Percentiles rank a stretch among this genome's conserved stretches.
phyloP scores from a whole-genome alignment of 2,329 filamentous ascomycete genomes.

The Tolypocladium paradoxum region DNA sequence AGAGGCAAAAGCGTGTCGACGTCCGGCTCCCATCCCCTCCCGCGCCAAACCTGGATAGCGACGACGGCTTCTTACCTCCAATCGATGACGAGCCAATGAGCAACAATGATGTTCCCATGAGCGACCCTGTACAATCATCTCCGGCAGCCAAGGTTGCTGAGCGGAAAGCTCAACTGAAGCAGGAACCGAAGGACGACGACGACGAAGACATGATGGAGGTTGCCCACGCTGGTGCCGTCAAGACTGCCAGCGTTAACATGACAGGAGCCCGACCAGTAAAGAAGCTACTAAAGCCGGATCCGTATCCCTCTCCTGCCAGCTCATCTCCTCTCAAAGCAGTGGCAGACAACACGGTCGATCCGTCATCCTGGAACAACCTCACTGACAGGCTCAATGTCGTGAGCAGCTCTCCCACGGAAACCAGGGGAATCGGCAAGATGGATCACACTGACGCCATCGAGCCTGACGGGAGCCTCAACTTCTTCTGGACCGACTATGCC shows the following conservation, averaged over 20 bases:
- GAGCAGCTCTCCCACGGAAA: conserved; percentile 58
- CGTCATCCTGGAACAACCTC: conserved; percentile 80
- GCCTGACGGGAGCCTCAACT: conserved; percentile 78
- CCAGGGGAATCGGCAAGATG: conserved; percentile 64
- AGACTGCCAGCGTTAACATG: conserved; percentile 69
- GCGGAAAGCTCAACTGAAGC: conserved; percentile 49
- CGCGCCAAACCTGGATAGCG: conserved; percentile 35
- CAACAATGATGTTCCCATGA: conserved; percentile 56
- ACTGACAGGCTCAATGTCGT: conserved; percentile 79
- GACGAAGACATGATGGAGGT: conserved; percentile 84
- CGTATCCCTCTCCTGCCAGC: conserved; percentile 59
- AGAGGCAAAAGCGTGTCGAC: conserved; percentile 45
- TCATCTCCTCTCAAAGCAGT: conserved; percentile 58
- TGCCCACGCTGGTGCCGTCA: conserved; percentile 61
- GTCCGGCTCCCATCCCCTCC: conserved; percentile 35
- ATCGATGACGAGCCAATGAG: conserved; percentile 51
- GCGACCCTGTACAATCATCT: conserved; percentile 77
- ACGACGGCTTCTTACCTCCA: conserved; percentile 44
- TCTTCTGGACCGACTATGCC: conserved; percentile 97
- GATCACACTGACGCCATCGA: conserved; percentile 80
- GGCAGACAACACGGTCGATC: conserved; percentile 55
- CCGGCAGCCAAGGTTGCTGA: conserved; percentile 70
- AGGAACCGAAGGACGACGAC: conserved; percentile 50
- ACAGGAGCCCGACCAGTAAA: conserved; percentile 62
- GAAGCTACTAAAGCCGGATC: conserved; percentile 57